phyloP scores from a whole-genome alignment of 495 filamentous ascomycete species.

The Neurospora sp. region DNA sequence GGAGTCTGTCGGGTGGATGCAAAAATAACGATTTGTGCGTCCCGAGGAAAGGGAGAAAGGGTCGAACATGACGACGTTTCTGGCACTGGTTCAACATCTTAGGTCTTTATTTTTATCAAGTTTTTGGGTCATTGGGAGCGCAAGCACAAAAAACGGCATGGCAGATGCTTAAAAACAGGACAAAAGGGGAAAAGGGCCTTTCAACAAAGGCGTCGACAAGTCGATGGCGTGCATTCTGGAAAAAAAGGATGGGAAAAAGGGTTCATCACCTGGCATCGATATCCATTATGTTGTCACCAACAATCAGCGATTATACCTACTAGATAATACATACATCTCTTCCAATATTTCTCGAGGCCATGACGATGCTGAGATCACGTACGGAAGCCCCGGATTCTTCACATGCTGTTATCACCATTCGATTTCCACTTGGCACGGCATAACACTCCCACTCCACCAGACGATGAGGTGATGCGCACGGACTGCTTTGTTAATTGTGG shows the following conservation, averaged over 20 bases:
- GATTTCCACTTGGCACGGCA: not conserved
- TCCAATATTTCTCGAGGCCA: not conserved
- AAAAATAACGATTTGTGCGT: conserved; percentile 7
- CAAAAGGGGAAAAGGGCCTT: not conserved
- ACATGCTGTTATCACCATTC: not conserved
- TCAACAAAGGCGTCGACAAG: not conserved
- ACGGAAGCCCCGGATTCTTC: not conserved
- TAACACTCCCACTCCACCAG: not conserved
- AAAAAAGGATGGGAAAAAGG: not conserved
- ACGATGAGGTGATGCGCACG: not conserved
- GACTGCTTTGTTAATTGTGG: not conserved
- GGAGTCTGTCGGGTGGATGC: conserved; percentile 10
- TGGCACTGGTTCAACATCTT: not conserved
- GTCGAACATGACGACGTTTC: not conserved
- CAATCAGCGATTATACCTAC: not conserved
- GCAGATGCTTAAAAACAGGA: not conserved
- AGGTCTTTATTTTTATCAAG: not conserved
- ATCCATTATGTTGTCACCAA: not conserved
- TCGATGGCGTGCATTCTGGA: not conserved
- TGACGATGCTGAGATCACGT: not conserved
- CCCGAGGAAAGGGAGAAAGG: not conserved
- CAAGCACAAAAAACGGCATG: not conserved
- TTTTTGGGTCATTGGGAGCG: not conserved
- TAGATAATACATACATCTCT: not conserved
- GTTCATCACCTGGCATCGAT: not conserved